A percentile compares a stretch with the other conserved stretches of the same genome.
Evolutionary conservation across 1,284 basidiomycete genomes (phyloP).

Genomic region (Irpex sp.): DNA sequence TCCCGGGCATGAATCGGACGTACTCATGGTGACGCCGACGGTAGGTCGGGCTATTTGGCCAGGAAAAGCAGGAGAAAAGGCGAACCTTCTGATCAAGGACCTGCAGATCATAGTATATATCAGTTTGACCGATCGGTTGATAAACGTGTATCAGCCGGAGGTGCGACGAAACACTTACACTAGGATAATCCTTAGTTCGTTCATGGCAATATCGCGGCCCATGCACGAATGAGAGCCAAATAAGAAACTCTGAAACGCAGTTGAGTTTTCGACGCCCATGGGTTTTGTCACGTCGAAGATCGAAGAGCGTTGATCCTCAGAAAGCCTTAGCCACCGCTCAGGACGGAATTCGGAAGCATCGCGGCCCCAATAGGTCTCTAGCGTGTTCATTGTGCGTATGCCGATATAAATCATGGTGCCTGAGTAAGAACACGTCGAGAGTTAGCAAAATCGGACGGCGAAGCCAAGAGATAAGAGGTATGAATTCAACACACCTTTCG

Average conservation of each 20-base stretch:
- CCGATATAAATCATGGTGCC: neutral
- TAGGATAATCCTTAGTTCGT: neutral
- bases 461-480: neutral
- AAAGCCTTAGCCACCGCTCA: neutral
- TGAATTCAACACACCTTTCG: neutral
- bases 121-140: no score
- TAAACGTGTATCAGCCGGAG: neutral
- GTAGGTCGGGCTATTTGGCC: neutral
- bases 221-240: neutral
- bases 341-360: neutral
- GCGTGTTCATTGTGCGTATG: neutral
- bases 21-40: neutral
- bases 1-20: neutral
- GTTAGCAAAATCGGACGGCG: neutral
- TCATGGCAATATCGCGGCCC: neutral
- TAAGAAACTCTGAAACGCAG: neutral
- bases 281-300: neutral
- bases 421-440: neutral
- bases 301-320: neutral
- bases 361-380: neutral
- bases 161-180: neutral
- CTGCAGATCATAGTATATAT: neutral
- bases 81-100: neutral
- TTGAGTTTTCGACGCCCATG: neutral
- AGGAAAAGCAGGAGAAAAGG: neutral